Evolutionary conservation across 257 asterid species (phyloP).

Genomic region (Solanum chilense): DNA sequence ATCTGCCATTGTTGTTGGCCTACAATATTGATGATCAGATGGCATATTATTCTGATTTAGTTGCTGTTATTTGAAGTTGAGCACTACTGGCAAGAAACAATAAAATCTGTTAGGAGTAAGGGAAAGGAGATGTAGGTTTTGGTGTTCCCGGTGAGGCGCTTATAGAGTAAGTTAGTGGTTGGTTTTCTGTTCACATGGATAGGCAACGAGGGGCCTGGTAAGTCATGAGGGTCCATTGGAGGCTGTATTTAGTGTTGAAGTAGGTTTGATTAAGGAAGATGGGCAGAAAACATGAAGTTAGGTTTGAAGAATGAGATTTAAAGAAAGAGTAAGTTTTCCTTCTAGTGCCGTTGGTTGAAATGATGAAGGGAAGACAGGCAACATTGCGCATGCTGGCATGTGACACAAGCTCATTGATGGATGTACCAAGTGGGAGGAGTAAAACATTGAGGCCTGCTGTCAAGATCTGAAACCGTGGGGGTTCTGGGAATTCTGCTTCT

Average conservation of each 20-base stretch:
- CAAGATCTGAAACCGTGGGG: neutral
- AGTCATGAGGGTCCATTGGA: neutral
- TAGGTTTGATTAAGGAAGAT: neutral
- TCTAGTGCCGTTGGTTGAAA: neutral
- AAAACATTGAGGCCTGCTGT: neutral
- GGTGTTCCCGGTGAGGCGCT: neutral
- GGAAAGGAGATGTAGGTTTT: neutral
- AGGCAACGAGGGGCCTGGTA: neutral
- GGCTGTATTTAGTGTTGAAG: neutral
- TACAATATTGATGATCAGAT: neutral
- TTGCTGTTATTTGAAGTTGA: neutral
- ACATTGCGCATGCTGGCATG: neutral
- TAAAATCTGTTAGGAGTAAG: neutral
- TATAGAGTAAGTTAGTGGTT: neutral
- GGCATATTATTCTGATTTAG: neutral
- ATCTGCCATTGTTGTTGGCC: neutral
- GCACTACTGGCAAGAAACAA: neutral
- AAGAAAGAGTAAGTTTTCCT: neutral
- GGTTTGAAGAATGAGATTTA: neutral
- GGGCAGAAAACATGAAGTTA: neutral
- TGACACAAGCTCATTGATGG: neutral
- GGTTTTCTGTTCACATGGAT: neutral
- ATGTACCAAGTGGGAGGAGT: neutral
- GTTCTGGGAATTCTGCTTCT: neutral
- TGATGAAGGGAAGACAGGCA: neutral